These are phyloP conservation scores for Pseudozyma sp. DNA, from an alignment of 1,284 basidiomycete species.

Conservation along the genomic window DNA sequence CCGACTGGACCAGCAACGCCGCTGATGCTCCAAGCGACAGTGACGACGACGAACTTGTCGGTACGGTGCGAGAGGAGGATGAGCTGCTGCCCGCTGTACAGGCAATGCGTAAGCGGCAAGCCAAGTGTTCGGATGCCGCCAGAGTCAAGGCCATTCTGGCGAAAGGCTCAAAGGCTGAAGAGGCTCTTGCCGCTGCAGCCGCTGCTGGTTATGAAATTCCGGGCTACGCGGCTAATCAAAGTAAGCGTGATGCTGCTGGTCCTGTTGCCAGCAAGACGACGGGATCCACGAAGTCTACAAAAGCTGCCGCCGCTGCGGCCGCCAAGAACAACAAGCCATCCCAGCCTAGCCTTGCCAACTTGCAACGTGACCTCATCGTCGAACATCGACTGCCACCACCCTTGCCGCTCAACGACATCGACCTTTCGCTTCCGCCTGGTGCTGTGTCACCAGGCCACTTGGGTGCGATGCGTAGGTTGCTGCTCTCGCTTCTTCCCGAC, in stretches of 20 bases:
- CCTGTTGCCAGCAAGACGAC: constrained; percentile 1
- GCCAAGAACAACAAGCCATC: constrained; percentile 15
- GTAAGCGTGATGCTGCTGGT: not conserved
- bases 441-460: constrained; percentile 31
- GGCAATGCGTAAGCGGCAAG: constrained; percentile 25
- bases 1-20: constrained; percentile 23
- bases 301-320: constrained; percentile 4
- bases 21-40: constrained; percentile 31
- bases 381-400: constrained; percentile 32
- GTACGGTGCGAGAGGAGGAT: constrained; percentile 33
- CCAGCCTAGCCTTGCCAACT: constrained; percentile 5
- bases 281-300: not conserved
- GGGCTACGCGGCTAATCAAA: not conserved
- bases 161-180: constrained; percentile 6
- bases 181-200: not conserved
- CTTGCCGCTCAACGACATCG: constrained; percentile 15
- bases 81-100: constrained; percentile 37
- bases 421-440: constrained; percentile 19
- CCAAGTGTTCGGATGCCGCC: constrained; percentile 21
- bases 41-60: constrained; percentile 30
- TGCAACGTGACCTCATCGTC: constrained; percentile 35
- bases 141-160: constrained; percentile 13
- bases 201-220: not conserved
- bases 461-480: constrained; percentile 30
- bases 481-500: constrained; percentile 32